Conservation (phyloP, 495 filamentous ascomycete species). For the Xylaria sp. region DNA sequence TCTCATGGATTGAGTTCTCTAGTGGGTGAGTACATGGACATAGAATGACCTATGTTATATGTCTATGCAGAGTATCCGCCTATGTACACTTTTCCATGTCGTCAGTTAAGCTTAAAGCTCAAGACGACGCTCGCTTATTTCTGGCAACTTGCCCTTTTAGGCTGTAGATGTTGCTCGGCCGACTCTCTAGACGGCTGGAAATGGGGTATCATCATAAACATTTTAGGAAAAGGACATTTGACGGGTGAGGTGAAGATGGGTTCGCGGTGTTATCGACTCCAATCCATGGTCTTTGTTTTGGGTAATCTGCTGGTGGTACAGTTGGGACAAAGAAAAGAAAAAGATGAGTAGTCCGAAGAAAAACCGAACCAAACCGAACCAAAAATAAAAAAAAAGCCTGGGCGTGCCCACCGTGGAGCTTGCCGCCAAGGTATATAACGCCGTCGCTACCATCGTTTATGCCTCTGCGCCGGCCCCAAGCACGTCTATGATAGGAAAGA, state of each 20-base stretch:
- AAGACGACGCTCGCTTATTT: slow-evolving; percentile 19
- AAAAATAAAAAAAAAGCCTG: too few relatives aligned
- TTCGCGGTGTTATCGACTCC: slow-evolving; percentile 28
- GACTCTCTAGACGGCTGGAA: not conserved
- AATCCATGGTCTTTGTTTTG: slow-evolving; percentile 29
- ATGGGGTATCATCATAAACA: slow-evolving; percentile 41
- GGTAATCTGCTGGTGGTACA: slow-evolving; percentile 38
- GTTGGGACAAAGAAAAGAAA: slow-evolving; percentile 30
- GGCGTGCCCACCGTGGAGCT: not conserved
- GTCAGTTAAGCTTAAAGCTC: slow-evolving; percentile 38
- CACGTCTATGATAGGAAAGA: slow-evolving; percentile 32
- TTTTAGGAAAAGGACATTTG: slow-evolving; percentile 32
- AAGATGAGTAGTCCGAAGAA: slow-evolving; percentile 24
- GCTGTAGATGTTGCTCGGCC: slow-evolving; percentile 18
- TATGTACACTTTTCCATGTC: slow-evolving; percentile 26
- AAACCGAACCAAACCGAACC: slow-evolving; percentile 20
- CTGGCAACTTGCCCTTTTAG: slow-evolving; percentile 24
- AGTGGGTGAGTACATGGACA: slow-evolving; percentile 13
- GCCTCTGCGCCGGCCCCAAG: slow-evolving; percentile 34
- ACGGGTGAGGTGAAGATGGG: slow-evolving; percentile 36
- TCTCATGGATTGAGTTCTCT: slow-evolving; percentile 23
- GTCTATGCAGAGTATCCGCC: slow-evolving; percentile 19
- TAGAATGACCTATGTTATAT: slow-evolving; percentile 9
- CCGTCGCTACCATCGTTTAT: slow-evolving; percentile 33
- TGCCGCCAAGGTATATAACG: slow-evolving; percentile 27